Evolutionary conservation across 2,329 filamentous ascomycete genomes (phyloP).

Genomic region (Huntiella omanensis): DNA sequence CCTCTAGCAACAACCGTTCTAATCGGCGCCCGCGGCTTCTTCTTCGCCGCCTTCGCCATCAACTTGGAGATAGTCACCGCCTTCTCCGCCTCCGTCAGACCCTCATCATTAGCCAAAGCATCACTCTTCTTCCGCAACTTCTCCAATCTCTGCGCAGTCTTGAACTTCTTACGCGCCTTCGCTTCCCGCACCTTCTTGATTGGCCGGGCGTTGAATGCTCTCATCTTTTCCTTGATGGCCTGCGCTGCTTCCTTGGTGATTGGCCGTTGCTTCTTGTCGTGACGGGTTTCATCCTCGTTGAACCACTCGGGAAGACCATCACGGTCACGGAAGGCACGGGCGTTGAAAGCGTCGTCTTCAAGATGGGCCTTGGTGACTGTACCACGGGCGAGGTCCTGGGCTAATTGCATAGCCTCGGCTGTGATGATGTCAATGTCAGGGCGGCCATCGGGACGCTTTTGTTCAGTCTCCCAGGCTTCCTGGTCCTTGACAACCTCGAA

Average conservation of each 20-base stretch:
- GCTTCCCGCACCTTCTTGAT: constrained; percentile 99
- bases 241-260: constrained; percentile 75
- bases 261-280: constrained; percentile 73
- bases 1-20: constrained; percentile 81
- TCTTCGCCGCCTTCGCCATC: constrained; percentile 64
- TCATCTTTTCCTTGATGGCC: constrained; percentile 86
- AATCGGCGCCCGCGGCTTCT: constrained; percentile 67
- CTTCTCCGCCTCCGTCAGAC: constrained; percentile 92
- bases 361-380: constrained; percentile 63
- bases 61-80: constrained; percentile 64
- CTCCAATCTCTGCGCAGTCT: constrained; percentile 75
- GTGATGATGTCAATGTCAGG: constrained; percentile 94
- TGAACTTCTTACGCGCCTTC: constrained; percentile 91
- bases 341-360: constrained; percentile 85
- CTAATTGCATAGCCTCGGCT: constrained; percentile 96
- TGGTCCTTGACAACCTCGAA: constrained; percentile 45
- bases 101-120: constrained; percentile 70
- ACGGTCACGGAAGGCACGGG: constrained; percentile 71
- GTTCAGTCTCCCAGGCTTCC: constrained; percentile 48
- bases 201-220: constrained; percentile 81
- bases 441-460: constrained; percentile 42
- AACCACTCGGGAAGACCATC: constrained; percentile 97
- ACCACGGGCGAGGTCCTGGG: constrained; percentile 76
- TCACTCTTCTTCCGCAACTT: constrained; percentile 97
- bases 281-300: constrained; percentile 71